Conservation (phyloP, 768 basidiomycete species). For the Phlegmacium glaucopus region DNA sequence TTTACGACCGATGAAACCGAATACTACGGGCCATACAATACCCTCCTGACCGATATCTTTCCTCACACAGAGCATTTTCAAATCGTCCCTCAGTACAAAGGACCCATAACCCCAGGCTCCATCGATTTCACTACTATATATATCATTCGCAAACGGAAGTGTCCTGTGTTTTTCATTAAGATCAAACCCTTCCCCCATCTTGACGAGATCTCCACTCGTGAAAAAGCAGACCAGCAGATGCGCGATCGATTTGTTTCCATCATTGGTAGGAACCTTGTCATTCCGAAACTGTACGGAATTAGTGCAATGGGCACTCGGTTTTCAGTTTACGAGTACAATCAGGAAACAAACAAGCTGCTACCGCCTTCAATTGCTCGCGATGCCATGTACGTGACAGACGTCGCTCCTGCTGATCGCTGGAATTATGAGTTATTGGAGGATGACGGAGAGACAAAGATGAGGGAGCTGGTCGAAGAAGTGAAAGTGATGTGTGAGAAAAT, state of each 20-base stretch:
- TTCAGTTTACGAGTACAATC: conserved; percentile 18
- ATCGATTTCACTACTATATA: conserved; percentile 19
- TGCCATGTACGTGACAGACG: conserved; percentile 18
- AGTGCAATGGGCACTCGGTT: conserved; percentile 24
- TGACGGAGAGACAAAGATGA: conserved; percentile 12
- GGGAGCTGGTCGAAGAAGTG: conserved; percentile 12
- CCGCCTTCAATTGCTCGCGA: conserved; percentile 15
- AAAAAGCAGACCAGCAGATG: conserved; percentile 24
- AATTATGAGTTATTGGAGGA: conserved; percentile 17
- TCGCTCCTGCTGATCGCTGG: conserved; percentile 24
- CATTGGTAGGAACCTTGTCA: conserved; percentile 10
- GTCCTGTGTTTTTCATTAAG: conserved; percentile 25
- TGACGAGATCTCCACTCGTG: conserved; percentile 10
- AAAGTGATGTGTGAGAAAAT: conserved; percentile 8
- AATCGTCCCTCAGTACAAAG: conserved; percentile 18
- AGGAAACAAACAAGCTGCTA: conserved; percentile 7
- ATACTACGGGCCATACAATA: conserved; percentile 21
- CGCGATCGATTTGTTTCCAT: conserved; percentile 8
- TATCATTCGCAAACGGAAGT: conserved; percentile 13
- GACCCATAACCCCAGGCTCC: conserved; percentile 7
- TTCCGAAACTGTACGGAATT: conserved; percentile 20
- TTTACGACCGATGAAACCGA: conserved; percentile 14
- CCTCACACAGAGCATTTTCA: conserved; percentile 12
- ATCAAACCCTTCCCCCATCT: conserved; percentile 18
- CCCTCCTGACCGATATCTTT: conserved; percentile 18